Evolutionary conservation across 306 rosid species (phyloP).

Genomic region (Gastrolobium villosum): DNA sequence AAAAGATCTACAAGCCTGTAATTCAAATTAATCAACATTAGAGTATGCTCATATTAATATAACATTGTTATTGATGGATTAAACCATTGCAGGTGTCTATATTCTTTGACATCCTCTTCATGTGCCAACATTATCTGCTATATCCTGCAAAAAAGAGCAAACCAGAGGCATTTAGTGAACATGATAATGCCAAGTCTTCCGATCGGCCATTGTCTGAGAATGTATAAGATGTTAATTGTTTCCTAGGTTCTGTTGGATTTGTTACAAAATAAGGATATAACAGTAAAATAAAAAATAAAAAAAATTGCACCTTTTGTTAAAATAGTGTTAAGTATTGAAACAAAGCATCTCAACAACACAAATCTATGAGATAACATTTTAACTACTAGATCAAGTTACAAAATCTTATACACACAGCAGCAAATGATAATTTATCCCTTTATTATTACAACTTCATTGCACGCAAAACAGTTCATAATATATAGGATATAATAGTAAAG

Average conservation of each 20-base stretch:
- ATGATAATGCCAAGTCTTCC: constrained; percentile 45
- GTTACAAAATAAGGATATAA: too few species aligned
- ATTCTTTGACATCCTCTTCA: constrained; percentile 81
- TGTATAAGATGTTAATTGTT: constrained; percentile 48
- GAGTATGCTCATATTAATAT: background rate
- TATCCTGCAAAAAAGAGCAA: constrained; percentile 57
- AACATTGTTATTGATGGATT: constrained; percentile 21
- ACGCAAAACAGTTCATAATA: too few species aligned
- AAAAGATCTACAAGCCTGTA: background rate
- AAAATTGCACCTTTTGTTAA: too few species aligned
- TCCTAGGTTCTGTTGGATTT: background rate
- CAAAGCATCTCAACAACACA: too few species aligned
- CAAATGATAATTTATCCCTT: too few species aligned
- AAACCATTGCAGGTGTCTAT: constrained; percentile 72
- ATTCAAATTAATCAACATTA: background rate
- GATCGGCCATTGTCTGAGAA: constrained; percentile 43
- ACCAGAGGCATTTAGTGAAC: constrained; percentile 41
- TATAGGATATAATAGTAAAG: too few species aligned
- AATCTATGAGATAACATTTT: too few species aligned
- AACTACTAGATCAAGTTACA: too few species aligned
- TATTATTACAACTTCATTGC: too few species aligned
- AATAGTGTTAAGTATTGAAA: too few species aligned
- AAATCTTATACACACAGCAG: too few species aligned
- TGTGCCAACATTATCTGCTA: constrained; percentile 73
- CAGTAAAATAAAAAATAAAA: too few species aligned